Conservation (phyloP, 148 eudicot species). For the Rhododendron vialii region DNA sequence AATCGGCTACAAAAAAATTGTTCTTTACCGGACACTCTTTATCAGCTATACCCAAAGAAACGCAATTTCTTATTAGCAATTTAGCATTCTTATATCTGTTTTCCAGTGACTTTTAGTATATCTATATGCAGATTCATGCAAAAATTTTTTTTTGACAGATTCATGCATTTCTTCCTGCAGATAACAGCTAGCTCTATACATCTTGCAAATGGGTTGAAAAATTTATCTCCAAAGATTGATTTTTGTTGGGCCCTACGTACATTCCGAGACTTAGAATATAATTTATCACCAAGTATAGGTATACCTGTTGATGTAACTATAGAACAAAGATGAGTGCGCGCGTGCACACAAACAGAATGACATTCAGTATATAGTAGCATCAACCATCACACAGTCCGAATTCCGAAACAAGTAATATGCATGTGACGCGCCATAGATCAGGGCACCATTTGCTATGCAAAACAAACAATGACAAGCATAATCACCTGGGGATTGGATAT, state of each 20-base stretch:
- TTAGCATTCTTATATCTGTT: background rate
- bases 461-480: background rate
- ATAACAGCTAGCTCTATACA: background rate
- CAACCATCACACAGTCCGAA: background rate
- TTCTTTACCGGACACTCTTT: background rate
- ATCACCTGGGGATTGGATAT: constrained; percentile 80
- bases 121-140: background rate
- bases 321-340: background rate
- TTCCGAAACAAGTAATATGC: background rate
- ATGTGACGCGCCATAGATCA: background rate
- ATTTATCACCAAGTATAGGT: background rate
- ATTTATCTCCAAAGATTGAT: background rate
- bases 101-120: background rate
- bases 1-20: background rate
- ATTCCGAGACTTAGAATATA: background rate
- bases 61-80: background rate
- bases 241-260: background rate
- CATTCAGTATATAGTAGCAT: background rate
- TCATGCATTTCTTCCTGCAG: background rate
- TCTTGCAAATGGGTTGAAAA: background rate
- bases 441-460: too few relatives aligned
- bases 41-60: background rate
- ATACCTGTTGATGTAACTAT: background rate
- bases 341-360: background rate
- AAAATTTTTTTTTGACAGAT: background rate